phyloP scores from a whole-genome alignment of 148 eudicot species.

The Rheum nobile region DNA sequence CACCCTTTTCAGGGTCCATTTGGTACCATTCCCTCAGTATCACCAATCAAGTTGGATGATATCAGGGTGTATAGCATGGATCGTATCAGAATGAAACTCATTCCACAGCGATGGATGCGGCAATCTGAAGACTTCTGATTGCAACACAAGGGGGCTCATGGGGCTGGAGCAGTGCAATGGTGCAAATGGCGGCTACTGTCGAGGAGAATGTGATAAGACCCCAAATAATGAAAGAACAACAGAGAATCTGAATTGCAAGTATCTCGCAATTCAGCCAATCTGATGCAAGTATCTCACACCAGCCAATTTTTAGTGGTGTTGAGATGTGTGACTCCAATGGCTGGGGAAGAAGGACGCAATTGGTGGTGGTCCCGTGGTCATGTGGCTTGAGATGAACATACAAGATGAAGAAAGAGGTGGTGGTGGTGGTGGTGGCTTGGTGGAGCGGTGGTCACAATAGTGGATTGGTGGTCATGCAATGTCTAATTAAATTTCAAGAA shows the following conservation, averaged over 20 bases:
- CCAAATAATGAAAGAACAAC: too few relatives aligned
- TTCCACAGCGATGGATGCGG: background rate
- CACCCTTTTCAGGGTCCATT: background rate
- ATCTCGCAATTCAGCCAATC: too few relatives aligned
- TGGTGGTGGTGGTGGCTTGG: background rate
- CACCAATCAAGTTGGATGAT: background rate
- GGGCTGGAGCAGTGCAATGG: background rate
- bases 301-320: background rate
- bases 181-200: background rate
- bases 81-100: background rate
- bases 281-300: too few relatives aligned
- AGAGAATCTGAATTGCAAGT: too few relatives aligned
- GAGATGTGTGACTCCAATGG: background rate
- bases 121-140: background rate
- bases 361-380: background rate
- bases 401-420: background rate
- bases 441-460: background rate
- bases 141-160: background rate
- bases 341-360: background rate
- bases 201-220: background rate
- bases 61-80: background rate
- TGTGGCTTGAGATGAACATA: background rate
- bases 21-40: background rate
- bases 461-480: background rate
- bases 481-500: background rate